Evolutionary conservation across 2,329 filamentous ascomycete genomes (phyloP), one percentile per base, ranked within the genome.

Genomic region (Fusarium falciforme): DNA sequence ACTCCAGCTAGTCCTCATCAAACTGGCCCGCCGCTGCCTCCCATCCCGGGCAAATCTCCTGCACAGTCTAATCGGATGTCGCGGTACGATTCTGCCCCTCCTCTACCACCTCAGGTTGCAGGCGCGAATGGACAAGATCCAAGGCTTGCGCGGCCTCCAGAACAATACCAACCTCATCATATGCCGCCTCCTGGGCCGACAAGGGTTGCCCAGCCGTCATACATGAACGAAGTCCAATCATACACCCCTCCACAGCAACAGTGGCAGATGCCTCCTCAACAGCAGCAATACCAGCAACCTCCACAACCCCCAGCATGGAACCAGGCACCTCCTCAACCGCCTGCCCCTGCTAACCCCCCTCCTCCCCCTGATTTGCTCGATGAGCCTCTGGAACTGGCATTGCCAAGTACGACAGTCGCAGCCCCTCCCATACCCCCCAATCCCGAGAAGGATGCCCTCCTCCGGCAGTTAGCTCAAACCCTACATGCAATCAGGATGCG

Each of bases 391-490:
- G 86, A 86, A 11, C 82, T 90, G 27, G 77, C 85, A 17, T 83
- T 89, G 14, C 86, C 89, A 3, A 82, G 85, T 5, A 84, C 85
- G 1, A 84, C 87, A 25, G 80, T 91, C 9, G 88, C 92, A 7
- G 90, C 94, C 1, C 96, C 96, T 1, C 95, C 96, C 0, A 94
- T 98, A 35, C 96, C 96, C 0, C 95, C 95, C 0, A 99, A 99
- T 78, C 96, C 96, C 0, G 94, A 98, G 83, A 98, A 98, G 81
- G 95, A 98, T 82, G 92, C 93, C 22, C 89, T 98, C 17, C 88
- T 98, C 4, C 89, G 89, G 62, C 93, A 95, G 52, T 89, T 98
- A 33, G 94, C 92, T 38, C 86, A 89, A 65, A 90, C 91, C 0
- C 86, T 98, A 4, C 87, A 91, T 64, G 85, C 89, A 42, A 91